These are phyloP conservation scores for Helminthosporium solani DNA, from an alignment of 2,329 filamentous ascomycete species.

Conservation along the genomic window DNA sequence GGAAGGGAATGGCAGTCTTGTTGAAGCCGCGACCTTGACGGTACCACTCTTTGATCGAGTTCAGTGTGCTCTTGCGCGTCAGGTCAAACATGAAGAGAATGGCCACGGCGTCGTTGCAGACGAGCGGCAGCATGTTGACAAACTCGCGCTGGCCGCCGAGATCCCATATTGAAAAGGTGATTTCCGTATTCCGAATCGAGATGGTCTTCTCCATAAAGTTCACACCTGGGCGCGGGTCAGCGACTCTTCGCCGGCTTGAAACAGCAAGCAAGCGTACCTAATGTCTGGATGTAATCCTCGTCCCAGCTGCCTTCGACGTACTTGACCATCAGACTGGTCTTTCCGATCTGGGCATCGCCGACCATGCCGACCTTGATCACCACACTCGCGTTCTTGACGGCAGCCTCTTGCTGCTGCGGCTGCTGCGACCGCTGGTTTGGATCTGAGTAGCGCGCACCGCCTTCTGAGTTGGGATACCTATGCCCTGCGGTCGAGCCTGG, in stretches of 20 bases:
- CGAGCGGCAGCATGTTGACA: slow-evolving; percentile 98
- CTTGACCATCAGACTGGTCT: slow-evolving; percentile 99
- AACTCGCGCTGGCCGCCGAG: slow-evolving; percentile 96
- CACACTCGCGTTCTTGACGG: slow-evolving; percentile 62
- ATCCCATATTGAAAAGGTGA: slow-evolving; percentile 99
- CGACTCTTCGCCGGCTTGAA: not conserved
- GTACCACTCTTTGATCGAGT: slow-evolving; percentile 99
- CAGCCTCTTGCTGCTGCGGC: slow-evolving; percentile 43
- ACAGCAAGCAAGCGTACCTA: slow-evolving; percentile 57
- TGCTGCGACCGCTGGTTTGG: slow-evolving; percentile 47
- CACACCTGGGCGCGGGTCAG: slow-evolving; percentile 61
- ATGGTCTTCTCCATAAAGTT: slow-evolving; percentile 99
- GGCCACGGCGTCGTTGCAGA: slow-evolving; percentile 97
- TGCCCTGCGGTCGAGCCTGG: slow-evolving; percentile 54
- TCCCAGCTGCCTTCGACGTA: slow-evolving; percentile 99
- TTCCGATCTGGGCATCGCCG: slow-evolving; percentile 97
- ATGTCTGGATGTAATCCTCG: slow-evolving; percentile 98
- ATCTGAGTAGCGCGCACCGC: slow-evolving; percentile 48
- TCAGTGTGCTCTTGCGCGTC: slow-evolving; percentile 95
- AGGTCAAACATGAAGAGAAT: slow-evolving; percentile 99
- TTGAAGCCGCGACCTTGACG: slow-evolving; percentile 97
- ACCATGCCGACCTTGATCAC: slow-evolving; percentile 99
- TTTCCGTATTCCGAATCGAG: slow-evolving; percentile 97
- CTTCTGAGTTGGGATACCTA: slow-evolving; percentile 49
- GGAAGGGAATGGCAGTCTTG: slow-evolving; percentile 98